phyloP scores from a whole-genome alignment of 2,329 filamentous ascomycete species.

The Meredithiella fracta region DNA sequence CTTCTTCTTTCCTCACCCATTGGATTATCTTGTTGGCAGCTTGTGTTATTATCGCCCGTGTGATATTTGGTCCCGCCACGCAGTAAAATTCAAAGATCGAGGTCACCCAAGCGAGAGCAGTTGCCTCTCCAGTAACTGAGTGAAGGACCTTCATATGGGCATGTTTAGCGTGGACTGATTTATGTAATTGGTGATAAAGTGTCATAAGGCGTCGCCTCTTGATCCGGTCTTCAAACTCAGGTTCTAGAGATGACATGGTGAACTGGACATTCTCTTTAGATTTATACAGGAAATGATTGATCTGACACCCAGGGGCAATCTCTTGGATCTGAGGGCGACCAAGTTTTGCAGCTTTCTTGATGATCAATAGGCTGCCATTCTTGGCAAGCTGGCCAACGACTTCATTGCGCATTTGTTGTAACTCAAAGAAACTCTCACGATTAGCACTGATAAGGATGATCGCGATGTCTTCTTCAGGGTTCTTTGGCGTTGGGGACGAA shows the following conservation, averaged over 20 bases:
- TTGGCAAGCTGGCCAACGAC: slow-evolving; percentile 54
- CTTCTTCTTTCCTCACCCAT: slow-evolving; percentile 84
- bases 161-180: slow-evolving; percentile 68
- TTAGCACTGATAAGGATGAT: slow-evolving; percentile 84
- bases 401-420: slow-evolving; percentile 56
- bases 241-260: slow-evolving; percentile 67
- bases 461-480: slow-evolving; percentile 64
- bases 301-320: slow-evolving; percentile 60
- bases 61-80: slow-evolving; percentile 62
- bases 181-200: slow-evolving; percentile 71
- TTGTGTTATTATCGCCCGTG: slow-evolving; percentile 53
- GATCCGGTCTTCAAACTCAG: slow-evolving; percentile 43
- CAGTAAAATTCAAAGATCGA: slow-evolving; percentile 89
- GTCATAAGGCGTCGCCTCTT: slow-evolving; percentile 59
- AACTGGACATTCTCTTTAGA: slow-evolving; percentile 91
- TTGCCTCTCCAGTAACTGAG: slow-evolving; percentile 54
- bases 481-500: slow-evolving; percentile 23
- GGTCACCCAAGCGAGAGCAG: slow-evolving; percentile 79
- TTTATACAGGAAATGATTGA: slow-evolving; percentile 93
- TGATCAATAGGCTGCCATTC: slow-evolving; percentile 58
- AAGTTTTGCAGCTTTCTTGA: slow-evolving; percentile 51
- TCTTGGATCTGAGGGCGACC: slow-evolving; percentile 59
- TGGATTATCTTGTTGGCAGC: slow-evolving; percentile 79
- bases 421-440: slow-evolving; percentile 81
- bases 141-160: slow-evolving; percentile 78